These are phyloP conservation scores for Xylaria acuta DNA, from an alignment of 495 filamentous ascomycete species.

Conservation along the genomic window DNA sequence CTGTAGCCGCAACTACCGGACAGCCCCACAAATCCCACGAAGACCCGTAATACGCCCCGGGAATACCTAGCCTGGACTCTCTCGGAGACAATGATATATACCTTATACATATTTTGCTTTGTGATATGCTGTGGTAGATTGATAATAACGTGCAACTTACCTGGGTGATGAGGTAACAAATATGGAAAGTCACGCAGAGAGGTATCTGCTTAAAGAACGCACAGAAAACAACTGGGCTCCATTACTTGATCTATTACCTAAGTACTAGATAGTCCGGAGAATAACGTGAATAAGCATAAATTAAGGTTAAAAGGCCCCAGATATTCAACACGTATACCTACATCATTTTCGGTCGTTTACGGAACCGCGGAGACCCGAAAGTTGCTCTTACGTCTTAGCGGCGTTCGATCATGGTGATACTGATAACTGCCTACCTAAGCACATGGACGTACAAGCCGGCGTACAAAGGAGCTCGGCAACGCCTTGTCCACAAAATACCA, in stretches of 20 bases:
- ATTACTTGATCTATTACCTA: not conserved
- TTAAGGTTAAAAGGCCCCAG: not conserved
- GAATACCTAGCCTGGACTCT: no score
- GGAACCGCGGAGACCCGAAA: not conserved
- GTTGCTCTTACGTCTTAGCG: not conserved
- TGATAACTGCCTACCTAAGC: not conserved
- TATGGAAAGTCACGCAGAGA: not conserved
- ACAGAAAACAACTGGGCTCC: not conserved
- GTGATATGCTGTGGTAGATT: not conserved
- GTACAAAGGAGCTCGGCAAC: not conserved
- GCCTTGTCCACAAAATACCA: not conserved
- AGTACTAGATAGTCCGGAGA: not conserved
- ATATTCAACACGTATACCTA: not conserved
- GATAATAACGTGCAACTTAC: not conserved
- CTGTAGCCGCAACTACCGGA: constrained; percentile 1
- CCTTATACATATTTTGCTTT: not conserved
- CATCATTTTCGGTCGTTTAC: not conserved
- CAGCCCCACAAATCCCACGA: not conserved
- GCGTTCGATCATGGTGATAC: not conserved
- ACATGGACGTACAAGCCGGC: not conserved
- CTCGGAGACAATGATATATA: no score
- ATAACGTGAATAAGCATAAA: not conserved
- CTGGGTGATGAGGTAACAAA: not conserved
- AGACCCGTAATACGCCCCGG: not conserved
- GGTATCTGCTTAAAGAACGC: not conserved